Evolutionary conservation across 1,284 basidiomycete genomes (phyloP), one percentile per base, ranked within the genome.

Genomic region (Neonothopanus nambi): DNA sequence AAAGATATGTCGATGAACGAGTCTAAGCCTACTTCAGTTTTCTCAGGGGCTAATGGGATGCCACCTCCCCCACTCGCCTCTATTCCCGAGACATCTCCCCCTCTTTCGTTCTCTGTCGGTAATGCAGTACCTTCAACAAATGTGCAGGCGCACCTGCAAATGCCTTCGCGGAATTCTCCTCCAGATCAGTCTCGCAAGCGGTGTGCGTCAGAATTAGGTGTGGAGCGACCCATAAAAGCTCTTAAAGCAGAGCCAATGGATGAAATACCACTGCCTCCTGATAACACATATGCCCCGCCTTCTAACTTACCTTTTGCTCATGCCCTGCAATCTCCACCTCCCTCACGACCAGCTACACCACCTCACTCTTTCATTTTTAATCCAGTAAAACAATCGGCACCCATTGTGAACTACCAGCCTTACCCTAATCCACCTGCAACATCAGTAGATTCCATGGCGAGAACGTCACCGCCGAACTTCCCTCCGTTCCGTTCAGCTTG

Each of bases 221-320:
- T 78, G 53, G 79, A 82, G 52, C 78, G 86, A 18, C 78, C 72
- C 36, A 71, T 81, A 47, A 89, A 89, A 63, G 77, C 82, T 17
- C 71, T 82, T 57, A 89, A 89, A 69, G 72, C 84, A 57, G 86
- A 89, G 60, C 84, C 86, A 21, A 77, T 74, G 58, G 87, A 88
- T 33, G 84, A 86, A 48, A 48, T 65, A 18, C 63, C 64, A 9
- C 33, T 44, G 20, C 28, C 47, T 36, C 23, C 59, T 72, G 41
- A 56, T 60, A 48, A 56, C 55, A 43, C 52, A 30, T 42, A 35
- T 56, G 52, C 71, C 70, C 12, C 60, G 67, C 20, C 58, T 65
- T 18, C 56, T 64, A 15, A 58, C 18, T 52, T 65, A 6, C 64
- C 64, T 24, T 57, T 70, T 12, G 56, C 65, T 8, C 54, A 65